phyloP scores from a whole-genome alignment of 1,284 basidiomycete genomes.

The Peniophora sp. region DNA sequence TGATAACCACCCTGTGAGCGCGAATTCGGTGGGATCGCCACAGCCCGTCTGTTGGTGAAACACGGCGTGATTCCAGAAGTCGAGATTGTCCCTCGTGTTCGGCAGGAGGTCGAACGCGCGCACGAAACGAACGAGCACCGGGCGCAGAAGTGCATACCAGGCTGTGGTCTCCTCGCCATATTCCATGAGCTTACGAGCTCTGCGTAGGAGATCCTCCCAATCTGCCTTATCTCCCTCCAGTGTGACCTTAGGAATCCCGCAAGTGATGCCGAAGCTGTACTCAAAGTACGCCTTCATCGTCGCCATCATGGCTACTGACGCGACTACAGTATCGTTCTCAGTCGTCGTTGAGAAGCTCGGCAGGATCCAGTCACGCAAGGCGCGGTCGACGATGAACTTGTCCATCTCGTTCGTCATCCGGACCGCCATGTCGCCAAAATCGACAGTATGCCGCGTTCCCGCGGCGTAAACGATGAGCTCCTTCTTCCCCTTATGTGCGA shows the following conservation, averaged over 20 bases:
- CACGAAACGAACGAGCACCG: constrained; percentile 27
- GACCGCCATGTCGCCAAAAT: constrained; percentile 24
- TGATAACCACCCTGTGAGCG: constrained; percentile 27
- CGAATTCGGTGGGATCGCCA: constrained; percentile 5
- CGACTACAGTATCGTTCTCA: constrained; percentile 27
- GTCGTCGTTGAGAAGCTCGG: constrained; percentile 43
- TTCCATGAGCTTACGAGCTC: constrained; percentile 26
- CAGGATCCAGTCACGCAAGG: constrained; percentile 32
- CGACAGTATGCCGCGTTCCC: constrained; percentile 12
- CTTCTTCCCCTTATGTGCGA: constrained; percentile 29
- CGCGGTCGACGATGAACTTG: constrained; percentile 27
- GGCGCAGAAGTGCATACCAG: constrained; percentile 27
- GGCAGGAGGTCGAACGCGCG: constrained; percentile 26
- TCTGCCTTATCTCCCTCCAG: constrained; percentile 32
- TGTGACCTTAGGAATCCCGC: constrained; percentile 41
- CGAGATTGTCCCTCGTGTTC: constrained; percentile 10
- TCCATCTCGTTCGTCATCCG: constrained; percentile 27
- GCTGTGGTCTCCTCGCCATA: constrained; percentile 24
- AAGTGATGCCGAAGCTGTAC: constrained; percentile 22
- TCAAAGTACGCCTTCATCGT: constrained; percentile 32
- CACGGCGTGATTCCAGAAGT: constrained; percentile 28
- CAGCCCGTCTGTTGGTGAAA: constrained; percentile 15
- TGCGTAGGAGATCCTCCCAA: constrained; percentile 23
- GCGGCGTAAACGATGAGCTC: constrained; percentile 20
- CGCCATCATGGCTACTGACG: constrained; percentile 37